These are phyloP conservation scores for Yarrowia sp. DNA, from an alignment of 805 yeast genomes.

Conservation along the genomic window DNA sequence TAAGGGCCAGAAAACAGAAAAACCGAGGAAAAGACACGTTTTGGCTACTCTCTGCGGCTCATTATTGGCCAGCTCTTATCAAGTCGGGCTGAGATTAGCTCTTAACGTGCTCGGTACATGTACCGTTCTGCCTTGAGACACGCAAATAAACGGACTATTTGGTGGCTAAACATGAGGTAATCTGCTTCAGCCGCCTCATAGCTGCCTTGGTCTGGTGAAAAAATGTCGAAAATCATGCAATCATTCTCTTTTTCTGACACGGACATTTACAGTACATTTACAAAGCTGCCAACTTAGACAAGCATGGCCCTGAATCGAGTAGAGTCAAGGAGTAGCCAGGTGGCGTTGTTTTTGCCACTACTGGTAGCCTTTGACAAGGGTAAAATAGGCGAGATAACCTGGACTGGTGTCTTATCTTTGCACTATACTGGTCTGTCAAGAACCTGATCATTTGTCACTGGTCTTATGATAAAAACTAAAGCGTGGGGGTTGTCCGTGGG, in stretches of 20 bases:
- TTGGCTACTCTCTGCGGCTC: conserved; percentile 4
- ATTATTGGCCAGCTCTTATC: conserved; percentile 4
- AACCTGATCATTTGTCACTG: not conserved
- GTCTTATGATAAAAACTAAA: not conserved
- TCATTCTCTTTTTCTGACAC: not conserved
- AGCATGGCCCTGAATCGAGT: not conserved
- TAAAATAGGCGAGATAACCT: not conserved
- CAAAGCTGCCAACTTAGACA: not conserved
- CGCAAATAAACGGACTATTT: not conserved
- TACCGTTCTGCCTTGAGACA: not conserved
- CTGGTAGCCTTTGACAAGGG: not conserved
- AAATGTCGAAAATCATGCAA: not conserved
- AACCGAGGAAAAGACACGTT: not conserved
- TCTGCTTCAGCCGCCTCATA: conserved; percentile 2
- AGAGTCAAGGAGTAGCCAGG: not conserved
- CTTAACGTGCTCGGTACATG: not conserved
- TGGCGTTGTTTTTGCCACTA: not conserved
- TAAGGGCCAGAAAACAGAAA: not conserved
- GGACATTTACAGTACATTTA: not conserved
- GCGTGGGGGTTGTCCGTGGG: not conserved
- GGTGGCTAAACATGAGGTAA: conserved; percentile 3
- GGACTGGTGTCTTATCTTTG: not conserved
- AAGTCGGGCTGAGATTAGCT: not conserved
- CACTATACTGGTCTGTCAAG: not conserved
- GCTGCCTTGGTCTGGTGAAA: not conserved